Percentiles rank a stretch among this genome's conserved stretches.
These are phyloP conservation scores for Kondoa malvinella DNA, from an alignment of 768 basidiomycete genomes.

Conservation along the genomic window DNA sequence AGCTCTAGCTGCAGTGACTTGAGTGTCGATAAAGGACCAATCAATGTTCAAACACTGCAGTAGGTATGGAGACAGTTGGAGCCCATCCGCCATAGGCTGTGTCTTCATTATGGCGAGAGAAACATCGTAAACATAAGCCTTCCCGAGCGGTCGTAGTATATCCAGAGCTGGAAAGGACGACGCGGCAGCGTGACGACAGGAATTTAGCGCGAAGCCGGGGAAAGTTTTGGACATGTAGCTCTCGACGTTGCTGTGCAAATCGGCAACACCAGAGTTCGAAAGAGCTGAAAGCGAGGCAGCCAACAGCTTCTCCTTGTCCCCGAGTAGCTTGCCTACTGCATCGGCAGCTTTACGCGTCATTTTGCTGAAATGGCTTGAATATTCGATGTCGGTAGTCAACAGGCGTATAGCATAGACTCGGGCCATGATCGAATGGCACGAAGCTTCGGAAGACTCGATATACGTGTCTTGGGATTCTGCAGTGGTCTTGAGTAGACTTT, in stretches of 20 bases:
- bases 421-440: conserved; percentile 50
- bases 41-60: conserved; percentile 56
- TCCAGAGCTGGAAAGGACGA: conserved; percentile 32
- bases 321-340: conserved; percentile 8
- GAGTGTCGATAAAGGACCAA: conserved; percentile 63
- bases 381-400: conserved; percentile 53
- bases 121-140: conserved; percentile 57
- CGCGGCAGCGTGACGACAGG: conserved; percentile 45
- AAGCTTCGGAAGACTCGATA: conserved; percentile 10
- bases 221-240: conserved; percentile 41
- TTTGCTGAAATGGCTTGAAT: background rate
- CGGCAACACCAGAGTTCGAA: conserved; percentile 49
- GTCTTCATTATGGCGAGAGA: conserved; percentile 43
- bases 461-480: background rate
- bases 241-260: conserved; percentile 48
- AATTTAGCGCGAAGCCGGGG: conserved; percentile 47
- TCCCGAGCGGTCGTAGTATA: conserved; percentile 59
- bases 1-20: conserved; percentile 53
- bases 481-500: background rate
- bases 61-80: background rate
- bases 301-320: conserved; percentile 10
- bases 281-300: conserved; percentile 25
- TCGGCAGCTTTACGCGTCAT: background rate
- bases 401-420: conserved; percentile 63
- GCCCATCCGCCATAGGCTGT: conserved; percentile 37